These are phyloP conservation scores for Knufia fluminis DNA, from an alignment of 2,329 filamentous ascomycete genomes.

Conservation along the genomic window DNA sequence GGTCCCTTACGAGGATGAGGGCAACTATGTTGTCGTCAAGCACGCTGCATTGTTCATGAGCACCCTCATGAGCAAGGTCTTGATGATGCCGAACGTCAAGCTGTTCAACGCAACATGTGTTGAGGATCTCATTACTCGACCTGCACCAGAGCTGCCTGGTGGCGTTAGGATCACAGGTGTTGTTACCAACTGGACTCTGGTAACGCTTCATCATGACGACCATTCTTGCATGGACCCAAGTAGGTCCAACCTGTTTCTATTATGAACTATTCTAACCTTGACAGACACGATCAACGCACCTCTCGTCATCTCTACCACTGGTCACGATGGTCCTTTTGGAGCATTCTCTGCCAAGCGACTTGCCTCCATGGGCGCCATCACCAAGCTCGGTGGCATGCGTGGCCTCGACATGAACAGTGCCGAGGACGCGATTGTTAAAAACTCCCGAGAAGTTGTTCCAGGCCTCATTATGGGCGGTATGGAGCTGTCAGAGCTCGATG, in stretches of 20 bases:
- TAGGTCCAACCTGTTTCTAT: conserved; percentile 9
- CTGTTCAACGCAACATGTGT: conserved; percentile 92
- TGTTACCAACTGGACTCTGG: conserved; percentile 84
- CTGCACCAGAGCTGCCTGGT: conserved; percentile 38
- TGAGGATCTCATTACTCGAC: conserved; percentile 83
- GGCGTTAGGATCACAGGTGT: conserved; percentile 71
- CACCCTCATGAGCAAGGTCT: conserved; percentile 72
- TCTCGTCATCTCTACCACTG: conserved; percentile 78
- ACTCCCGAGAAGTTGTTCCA: conserved; percentile 77
- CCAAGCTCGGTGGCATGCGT: conserved; percentile 82
- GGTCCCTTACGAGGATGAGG: conserved; percentile 80
- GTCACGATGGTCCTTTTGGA: conserved; percentile 83
- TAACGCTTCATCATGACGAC: conserved; percentile 77
- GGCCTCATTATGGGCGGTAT: conserved; percentile 90
- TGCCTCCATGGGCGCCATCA: conserved; percentile 75
- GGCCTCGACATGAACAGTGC: conserved; percentile 86
- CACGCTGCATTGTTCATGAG: conserved; percentile 88
- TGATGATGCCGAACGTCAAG: conserved; percentile 83
- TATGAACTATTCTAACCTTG: conserved; percentile 1
- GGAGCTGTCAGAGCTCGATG: conserved; percentile 85
- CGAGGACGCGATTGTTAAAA: conserved; percentile 89
- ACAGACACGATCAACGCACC: conserved; percentile 81
- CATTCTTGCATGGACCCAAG: conserved; percentile 89
- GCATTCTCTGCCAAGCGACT: conserved; percentile 87
- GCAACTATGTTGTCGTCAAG: conserved; percentile 83